Evolutionary conservation across 148 eudicot genomes (phyloP).

Genomic region (Vaccinium vitisidaea): DNA sequence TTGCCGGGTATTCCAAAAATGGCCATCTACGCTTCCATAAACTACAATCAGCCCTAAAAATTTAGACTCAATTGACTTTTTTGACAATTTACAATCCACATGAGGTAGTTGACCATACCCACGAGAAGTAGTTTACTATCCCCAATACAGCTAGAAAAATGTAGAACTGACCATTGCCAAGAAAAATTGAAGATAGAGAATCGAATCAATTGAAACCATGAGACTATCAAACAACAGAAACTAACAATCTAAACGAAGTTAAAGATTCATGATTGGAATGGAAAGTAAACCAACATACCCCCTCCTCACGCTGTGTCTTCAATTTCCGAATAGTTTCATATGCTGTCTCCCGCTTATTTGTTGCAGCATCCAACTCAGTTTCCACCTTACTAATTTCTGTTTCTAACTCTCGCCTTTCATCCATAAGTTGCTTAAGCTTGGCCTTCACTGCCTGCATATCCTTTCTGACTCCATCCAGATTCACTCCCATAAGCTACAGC

Average conservation of each 20-base stretch:
- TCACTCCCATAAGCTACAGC: slow-evolving; percentile 62
- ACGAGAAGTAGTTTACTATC: not conserved
- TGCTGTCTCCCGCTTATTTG: slow-evolving; percentile 39
- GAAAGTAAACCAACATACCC: slow-evolving; percentile 39
- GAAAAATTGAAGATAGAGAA: not conserved
- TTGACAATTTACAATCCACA: not conserved
- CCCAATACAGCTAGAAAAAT: not conserved
- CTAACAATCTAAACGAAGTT: not conserved
- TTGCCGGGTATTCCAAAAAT: not conserved
- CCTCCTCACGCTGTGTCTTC: slow-evolving; percentile 44
- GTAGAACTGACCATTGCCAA: not conserved
- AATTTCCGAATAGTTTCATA: slow-evolving; percentile 31
- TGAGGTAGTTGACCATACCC: not conserved
- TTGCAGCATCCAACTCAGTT: slow-evolving; percentile 33
- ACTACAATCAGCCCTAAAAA: not conserved
- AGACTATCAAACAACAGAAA: not conserved
- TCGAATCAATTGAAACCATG: not conserved
- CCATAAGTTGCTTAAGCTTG: slow-evolving; percentile 44
- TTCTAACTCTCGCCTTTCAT: slow-evolving; percentile 37
- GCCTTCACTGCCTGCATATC: slow-evolving; percentile 47
- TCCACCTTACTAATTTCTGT: slow-evolving; percentile 40
- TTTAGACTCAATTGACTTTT: not conserved
- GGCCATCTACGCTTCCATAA: not conserved
- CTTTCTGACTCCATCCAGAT: slow-evolving; percentile 74
- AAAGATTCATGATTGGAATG: not conserved